A percentile compares a stretch with the other conserved stretches of the same genome.
phyloP scores from a whole-genome alignment of 768 basidiomycete genomes.

The Sutorius australiensis region DNA sequence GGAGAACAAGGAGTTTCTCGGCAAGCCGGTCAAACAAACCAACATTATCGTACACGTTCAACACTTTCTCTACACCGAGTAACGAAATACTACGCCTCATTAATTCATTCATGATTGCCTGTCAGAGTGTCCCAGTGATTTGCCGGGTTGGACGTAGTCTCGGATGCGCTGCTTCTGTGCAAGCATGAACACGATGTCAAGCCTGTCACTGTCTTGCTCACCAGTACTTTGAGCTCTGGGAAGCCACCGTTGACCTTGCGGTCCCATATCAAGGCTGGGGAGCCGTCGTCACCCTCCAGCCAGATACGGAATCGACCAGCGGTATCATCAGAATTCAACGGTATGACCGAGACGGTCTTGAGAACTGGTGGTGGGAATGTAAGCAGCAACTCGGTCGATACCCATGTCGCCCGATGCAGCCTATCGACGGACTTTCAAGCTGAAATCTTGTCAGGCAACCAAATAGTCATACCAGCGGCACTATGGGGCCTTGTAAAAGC shows the following conservation, averaged over 20 bases:
- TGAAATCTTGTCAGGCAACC: background rate
- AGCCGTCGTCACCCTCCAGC: constrained; percentile 45
- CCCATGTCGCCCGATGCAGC: constrained; percentile 91
- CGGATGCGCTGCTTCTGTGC: constrained; percentile 84
- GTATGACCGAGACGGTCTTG: constrained; percentile 64
- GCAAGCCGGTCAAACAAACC: background rate
- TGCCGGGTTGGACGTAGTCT: constrained; percentile 76
- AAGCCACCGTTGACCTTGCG: constrained; percentile 89
- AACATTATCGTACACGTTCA: constrained; percentile 2
- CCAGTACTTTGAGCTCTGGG: constrained; percentile 83
- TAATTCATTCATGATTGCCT: constrained; percentile 34
- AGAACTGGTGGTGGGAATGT: constrained; percentile 84
- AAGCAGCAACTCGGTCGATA: constrained; percentile 86
- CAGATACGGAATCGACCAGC: constrained; percentile 91
- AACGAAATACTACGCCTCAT: background rate
- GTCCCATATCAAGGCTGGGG: constrained; percentile 72
- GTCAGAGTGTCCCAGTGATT: constrained; percentile 88
- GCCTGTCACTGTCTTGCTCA: constrained; percentile 35
- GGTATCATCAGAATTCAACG: constrained; percentile 75
- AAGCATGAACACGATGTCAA: constrained; percentile 4
- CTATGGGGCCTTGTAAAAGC: constrained; percentile 34
- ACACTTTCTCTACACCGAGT: background rate
- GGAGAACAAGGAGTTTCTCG: constrained; percentile 12
- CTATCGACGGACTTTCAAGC: constrained; percentile 36
- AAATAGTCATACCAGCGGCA: constrained; percentile 70